Evolutionary conservation across 2,329 filamentous ascomycete genomes (phyloP).

Genomic region (Cadophora gregata): DNA sequence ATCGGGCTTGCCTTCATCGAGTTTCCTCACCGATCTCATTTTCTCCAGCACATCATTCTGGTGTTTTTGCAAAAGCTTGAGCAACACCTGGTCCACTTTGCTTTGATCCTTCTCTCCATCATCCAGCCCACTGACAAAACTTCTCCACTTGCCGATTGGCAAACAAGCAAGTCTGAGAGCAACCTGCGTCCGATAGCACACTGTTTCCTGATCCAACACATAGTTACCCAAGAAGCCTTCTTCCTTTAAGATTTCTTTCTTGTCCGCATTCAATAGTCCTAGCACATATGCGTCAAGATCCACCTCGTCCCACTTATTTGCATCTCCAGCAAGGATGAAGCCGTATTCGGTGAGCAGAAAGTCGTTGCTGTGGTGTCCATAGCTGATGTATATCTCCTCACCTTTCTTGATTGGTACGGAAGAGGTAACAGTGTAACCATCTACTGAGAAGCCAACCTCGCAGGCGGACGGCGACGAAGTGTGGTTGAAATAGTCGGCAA

Average conservation of each 20-base stretch:
- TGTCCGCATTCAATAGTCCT: constrained; percentile 37
- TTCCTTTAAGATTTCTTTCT: constrained; percentile 51
- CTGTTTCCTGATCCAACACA: constrained; percentile 54
- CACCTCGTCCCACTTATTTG: constrained; percentile 43
- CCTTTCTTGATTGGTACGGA: constrained; percentile 56
- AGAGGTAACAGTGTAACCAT: constrained; percentile 61
- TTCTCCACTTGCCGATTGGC: constrained; percentile 50
- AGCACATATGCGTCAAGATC: constrained; percentile 41
- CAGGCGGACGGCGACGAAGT: constrained; percentile 45
- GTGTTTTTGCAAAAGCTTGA: constrained; percentile 34
- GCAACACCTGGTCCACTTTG: constrained; percentile 49
- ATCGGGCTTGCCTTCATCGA: constrained; percentile 28
- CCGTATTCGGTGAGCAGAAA: constrained; percentile 72
- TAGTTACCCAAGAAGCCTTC: constrained; percentile 58
- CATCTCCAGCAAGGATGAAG: constrained; percentile 41
- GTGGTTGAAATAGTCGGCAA: constrained; percentile 75
- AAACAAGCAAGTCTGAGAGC: constrained; percentile 52
- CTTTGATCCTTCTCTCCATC: constrained; percentile 53
- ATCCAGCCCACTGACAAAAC: constrained; percentile 53
- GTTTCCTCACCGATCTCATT: constrained; percentile 18
- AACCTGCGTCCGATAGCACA: constrained; percentile 63
- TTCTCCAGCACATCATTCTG: constrained; percentile 25
- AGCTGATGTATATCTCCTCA: constrained; percentile 72
- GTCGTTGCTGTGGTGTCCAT: constrained; percentile 75
- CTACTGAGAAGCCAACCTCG: constrained; percentile 55